A percentile compares a stretch with the other conserved stretches of the same genome.
Conservation (phyloP, 2,329 filamentous ascomycete species). For the Cadophora luteo-olivacea region DNA sequence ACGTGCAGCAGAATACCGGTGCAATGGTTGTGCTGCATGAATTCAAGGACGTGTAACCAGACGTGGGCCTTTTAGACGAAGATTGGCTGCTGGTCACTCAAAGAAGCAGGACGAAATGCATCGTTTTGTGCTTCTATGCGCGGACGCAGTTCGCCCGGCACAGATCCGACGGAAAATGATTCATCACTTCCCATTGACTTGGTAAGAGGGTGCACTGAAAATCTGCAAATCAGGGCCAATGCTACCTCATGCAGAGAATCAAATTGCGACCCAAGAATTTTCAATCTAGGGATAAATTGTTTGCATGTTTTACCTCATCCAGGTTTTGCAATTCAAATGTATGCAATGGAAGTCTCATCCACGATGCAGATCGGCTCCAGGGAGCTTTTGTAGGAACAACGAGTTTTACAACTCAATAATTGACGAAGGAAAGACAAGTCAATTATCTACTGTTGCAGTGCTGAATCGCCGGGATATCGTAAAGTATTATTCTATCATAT, state of each 20-base stretch:
- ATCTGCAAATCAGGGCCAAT: constrained; percentile 2
- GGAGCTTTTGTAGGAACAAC: background rate
- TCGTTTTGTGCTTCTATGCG: background rate
- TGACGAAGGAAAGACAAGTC: background rate
- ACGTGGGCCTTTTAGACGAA: constrained; percentile 4
- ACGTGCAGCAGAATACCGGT: constrained; percentile 1
- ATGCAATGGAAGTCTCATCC: background rate
- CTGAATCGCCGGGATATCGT: too few species aligned
- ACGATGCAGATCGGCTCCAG: too few species aligned
- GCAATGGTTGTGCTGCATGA: background rate
- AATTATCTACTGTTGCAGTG: background rate
- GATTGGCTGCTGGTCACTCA: background rate
- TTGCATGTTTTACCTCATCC: background rate
- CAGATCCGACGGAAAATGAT: background rate
- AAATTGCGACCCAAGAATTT: background rate
- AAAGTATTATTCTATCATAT: background rate
- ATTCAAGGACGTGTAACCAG: background rate
- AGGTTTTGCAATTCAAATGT: background rate
- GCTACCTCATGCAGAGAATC: background rate
- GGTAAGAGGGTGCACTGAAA: constrained; percentile 8
- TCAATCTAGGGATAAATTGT: background rate
- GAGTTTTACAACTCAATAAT: background rate
- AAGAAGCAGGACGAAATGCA: background rate
- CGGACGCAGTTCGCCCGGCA: background rate
- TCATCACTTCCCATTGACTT: background rate